These are phyloP conservation scores for Barnettozyma salicaria DNA, from an alignment of 805 yeast species.

Conservation along the genomic window DNA sequence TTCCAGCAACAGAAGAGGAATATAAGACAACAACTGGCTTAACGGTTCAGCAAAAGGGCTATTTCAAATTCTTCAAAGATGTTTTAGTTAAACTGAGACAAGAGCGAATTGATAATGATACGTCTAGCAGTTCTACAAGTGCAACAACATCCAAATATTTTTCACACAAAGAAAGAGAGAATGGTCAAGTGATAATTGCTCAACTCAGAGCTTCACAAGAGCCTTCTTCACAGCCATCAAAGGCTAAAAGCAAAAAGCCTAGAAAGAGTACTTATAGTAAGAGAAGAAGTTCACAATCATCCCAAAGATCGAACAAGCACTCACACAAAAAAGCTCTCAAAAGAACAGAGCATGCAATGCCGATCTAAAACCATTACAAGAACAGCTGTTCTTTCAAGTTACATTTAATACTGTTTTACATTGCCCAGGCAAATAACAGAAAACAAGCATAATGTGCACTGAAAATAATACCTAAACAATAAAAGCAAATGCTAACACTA, in stretches of 20 bases:
- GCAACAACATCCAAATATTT: conserved; percentile 19
- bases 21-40: conserved; percentile 35
- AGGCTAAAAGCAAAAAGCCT: neutral
- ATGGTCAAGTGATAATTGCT: conserved; percentile 17
- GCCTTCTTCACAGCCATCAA: conserved; percentile 1
- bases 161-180: conserved; percentile 12
- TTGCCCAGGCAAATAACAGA: neutral
- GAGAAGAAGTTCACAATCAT: neutral
- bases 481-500: no score
- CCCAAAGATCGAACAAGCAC: neutral
- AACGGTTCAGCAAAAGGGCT: conserved; percentile 24
- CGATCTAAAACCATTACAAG: neutral
- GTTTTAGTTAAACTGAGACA: conserved; percentile 23
- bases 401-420: neutral
- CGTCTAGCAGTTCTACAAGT: conserved; percentile 4
- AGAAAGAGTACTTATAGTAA: neutral
- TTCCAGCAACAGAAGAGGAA: conserved; percentile 47
- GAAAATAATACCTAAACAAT: no score
- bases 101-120: conserved; percentile 2
- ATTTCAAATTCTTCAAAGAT: conserved; percentile 37
- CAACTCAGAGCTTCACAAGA: conserved; percentile 21
- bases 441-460: no score
- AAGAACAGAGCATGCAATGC: conserved; percentile 4
- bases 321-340: neutral
- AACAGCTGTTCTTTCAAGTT: neutral